Conservation (phyloP, 116 monocot genomes). For the Iris pallida region DNA sequence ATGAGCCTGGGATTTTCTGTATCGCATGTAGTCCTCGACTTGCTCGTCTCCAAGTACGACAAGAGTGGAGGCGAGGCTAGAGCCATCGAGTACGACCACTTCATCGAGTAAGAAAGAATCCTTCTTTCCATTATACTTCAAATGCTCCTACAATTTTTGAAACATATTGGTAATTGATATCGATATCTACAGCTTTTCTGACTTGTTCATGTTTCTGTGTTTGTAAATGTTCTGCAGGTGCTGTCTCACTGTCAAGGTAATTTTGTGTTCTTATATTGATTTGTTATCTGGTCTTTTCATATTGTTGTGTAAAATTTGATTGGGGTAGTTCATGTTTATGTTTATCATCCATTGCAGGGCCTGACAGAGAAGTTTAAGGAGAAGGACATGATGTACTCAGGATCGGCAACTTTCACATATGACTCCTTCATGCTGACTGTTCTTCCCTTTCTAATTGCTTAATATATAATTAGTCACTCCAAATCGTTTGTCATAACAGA, state of each 20-base stretch:
- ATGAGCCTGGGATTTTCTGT: conserved; percentile 79
- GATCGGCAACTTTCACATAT: conserved; percentile 75
- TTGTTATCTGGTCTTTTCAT: background rate
- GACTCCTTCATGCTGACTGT: conserved; percentile 90
- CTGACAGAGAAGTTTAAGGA: conserved; percentile 97
- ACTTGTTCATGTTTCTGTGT: background rate
- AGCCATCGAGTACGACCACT: conserved; percentile 78
- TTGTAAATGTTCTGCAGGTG: conserved; percentile 51
- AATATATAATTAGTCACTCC: background rate
- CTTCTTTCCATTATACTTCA: background rate
- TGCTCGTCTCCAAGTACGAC: conserved; percentile 89
- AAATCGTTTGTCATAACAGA: too few species aligned
- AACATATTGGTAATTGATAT: background rate
- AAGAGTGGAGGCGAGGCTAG: conserved; percentile 57
- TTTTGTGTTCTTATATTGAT: background rate
- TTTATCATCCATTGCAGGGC: conserved; percentile 40
- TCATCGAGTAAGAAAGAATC: conserved; percentile 51
- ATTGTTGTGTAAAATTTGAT: background rate
- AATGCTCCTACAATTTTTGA: too few species aligned
- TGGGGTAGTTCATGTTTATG: background rate
- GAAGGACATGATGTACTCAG: conserved; percentile 55
- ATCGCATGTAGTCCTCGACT: conserved; percentile 61
- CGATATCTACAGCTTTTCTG: too few species aligned
- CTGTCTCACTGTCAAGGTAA: conserved; percentile 92
- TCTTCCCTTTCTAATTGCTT: conserved; percentile 85